Evolutionary conservation across 495 filamentous ascomycete species (phyloP), one percentile per base, ranked within the genome.

Genomic region (Aspergillus mulundensis): DNA sequence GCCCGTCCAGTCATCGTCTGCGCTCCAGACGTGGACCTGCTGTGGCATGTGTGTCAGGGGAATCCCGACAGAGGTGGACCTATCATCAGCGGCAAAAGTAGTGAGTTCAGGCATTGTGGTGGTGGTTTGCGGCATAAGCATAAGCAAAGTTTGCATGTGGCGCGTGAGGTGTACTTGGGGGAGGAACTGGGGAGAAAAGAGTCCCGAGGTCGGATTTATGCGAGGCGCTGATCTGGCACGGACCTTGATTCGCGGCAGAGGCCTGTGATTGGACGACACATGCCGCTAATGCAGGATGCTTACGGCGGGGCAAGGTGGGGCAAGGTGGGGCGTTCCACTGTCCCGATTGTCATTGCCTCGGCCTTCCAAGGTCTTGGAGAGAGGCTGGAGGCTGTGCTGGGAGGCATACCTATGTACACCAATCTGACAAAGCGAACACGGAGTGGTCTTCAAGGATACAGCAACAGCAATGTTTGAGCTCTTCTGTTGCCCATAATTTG

Each of bases 1-100:
- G 3, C 61, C 61, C 1, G 57, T 63, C 61, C 61, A 63, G 44
- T 63, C 61, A 20, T 63, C 61, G 11, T 50, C 53, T 1, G 47
- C 12, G 8, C 11, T 11, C 40, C 50, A 44, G 15, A 57, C 41
- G 24, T 51, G 8, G 20, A 16, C 48, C 38, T 60, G 61, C 47
- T 59, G 61, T 10, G 56, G 61, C 61, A 63, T 63, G 7, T 57
- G 57, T 39, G 25, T 25, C 15, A 63, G 39, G 7, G 46, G 36
- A 11, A 50, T 50, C 8, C 4, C 3, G 25, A 30, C 20, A 3
- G 43, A 24, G 12, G 15, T 18, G 19, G 43, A 30, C 14, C 43
- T 24, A 30, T 46, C 24, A 24, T 3, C 25, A n/a, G 15, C 18
- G 36, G 34, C 20, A 30, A 15, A 6, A 7, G 16, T 34, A 1